Conservation (phyloP, 768 basidiomycete species). For the Suillus paluster region DNA sequence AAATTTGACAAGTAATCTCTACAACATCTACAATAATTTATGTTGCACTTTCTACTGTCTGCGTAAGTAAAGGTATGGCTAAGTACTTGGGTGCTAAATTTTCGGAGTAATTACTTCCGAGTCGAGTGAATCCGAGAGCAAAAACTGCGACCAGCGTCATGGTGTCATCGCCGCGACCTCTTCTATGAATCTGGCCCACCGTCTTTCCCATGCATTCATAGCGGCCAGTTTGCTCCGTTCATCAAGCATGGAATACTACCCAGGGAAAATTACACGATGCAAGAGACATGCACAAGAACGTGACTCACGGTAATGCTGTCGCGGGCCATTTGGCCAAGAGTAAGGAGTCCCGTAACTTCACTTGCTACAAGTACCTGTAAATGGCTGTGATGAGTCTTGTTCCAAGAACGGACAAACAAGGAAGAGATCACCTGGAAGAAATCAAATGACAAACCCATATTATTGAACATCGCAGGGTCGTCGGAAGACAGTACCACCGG, state of each 20-base stretch:
- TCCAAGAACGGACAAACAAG: constrained; percentile 1
- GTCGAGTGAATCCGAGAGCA: neutral
- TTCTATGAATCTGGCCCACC: constrained; percentile 52
- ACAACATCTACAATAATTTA: neutral
- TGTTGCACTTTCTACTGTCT: neutral
- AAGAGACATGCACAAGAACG: neutral
- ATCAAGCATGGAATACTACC: constrained; percentile 55
- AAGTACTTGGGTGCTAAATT: too few species aligned
- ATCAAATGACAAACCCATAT: constrained; percentile 75
- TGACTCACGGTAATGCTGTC: constrained; percentile 60
- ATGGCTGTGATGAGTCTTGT: neutral
- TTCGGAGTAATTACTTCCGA: too few species aligned
- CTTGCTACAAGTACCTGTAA: constrained; percentile 62
- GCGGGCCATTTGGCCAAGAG: constrained; percentile 60
- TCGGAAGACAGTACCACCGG: constrained; percentile 73
- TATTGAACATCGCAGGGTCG: constrained; percentile 75
- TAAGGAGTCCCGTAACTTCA: constrained; percentile 64
- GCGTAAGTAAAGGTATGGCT: too few species aligned
- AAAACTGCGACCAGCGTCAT: constrained; percentile 15
- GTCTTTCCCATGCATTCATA: constrained; percentile 46
- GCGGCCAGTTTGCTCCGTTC: constrained; percentile 48
- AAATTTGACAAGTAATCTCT: neutral
- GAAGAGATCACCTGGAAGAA: constrained; percentile 61
- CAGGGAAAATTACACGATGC: constrained; percentile 9
- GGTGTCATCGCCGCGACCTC: constrained; percentile 28